phyloP scores from a whole-genome alignment of 2,329 filamentous ascomycete species.

The Claviceps sorghi region DNA sequence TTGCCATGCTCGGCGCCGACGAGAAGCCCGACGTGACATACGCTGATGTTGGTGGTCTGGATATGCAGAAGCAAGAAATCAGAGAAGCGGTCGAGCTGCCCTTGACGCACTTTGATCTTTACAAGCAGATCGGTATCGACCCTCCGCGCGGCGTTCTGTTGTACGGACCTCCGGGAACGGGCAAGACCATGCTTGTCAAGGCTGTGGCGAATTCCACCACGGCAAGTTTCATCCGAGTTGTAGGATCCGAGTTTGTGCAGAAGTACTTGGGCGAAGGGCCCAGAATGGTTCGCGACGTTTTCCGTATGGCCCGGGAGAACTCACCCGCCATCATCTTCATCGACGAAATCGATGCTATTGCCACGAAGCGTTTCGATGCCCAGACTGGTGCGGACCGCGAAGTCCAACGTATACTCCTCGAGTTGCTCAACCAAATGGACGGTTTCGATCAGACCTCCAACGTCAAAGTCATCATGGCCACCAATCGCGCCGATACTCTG shows the following conservation, averaged over 20 bases:
- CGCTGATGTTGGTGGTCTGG: slow-evolving; percentile 89
- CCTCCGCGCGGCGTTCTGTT: slow-evolving; percentile 90
- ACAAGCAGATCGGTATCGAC: slow-evolving; percentile 98
- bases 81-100: slow-evolving; percentile 94
- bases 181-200: slow-evolving; percentile 96
- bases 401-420: slow-evolving; percentile 94
- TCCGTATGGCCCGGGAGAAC: slow-evolving; percentile 98
- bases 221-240: slow-evolving; percentile 94
- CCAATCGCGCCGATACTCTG: slow-evolving; percentile 92
- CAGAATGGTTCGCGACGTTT: slow-evolving; percentile 97
- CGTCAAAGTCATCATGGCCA: slow-evolving; percentile 99
- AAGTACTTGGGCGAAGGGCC: slow-evolving; percentile 97
- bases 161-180: slow-evolving; percentile 89
- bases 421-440: slow-evolving; percentile 98
- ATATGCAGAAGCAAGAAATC: slow-evolving; percentile 99
- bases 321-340: slow-evolving; percentile 98
- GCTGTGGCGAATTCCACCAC: slow-evolving; percentile 97
- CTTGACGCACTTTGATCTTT: slow-evolving; percentile 93
- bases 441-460: slow-evolving; percentile 98
- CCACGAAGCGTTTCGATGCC: slow-evolving; percentile 97
- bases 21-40: slow-evolving; percentile 99
- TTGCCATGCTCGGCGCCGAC: slow-evolving; percentile 90
- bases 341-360: slow-evolving; percentile 97
- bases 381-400: slow-evolving; percentile 96
- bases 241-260: slow-evolving; percentile 96